phyloP scores from a whole-genome alignment of 768 basidiomycete genomes.

The Russula brevipes region DNA sequence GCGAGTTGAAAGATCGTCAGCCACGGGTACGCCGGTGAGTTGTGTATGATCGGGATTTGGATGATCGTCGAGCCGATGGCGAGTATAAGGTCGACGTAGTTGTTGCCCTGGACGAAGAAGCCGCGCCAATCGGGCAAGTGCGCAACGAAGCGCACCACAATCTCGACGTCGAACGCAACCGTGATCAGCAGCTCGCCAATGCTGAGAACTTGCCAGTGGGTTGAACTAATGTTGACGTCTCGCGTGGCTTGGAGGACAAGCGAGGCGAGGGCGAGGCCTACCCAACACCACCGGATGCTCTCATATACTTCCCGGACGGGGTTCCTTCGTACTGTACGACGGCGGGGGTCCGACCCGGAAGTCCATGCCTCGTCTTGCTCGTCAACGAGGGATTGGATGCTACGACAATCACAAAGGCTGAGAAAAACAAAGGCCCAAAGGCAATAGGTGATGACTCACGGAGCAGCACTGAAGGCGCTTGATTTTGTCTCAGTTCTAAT shows the following conservation, averaged over 20 bases:
- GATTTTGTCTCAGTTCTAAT: conserved; percentile 82
- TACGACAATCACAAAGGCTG: conserved; percentile 21
- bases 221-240: conserved; percentile 43
- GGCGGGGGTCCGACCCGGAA: conserved; percentile 35
- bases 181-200: conserved; percentile 74
- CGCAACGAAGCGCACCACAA: conserved; percentile 64
- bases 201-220: conserved; percentile 48
- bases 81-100: conserved; percentile 71
- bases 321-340: conserved; percentile 42
- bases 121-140: conserved; percentile 77
- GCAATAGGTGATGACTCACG: conserved; percentile 41
- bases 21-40: conserved; percentile 73
- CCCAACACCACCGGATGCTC: conserved; percentile 67
- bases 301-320: conserved; percentile 50
- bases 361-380: conserved; percentile 64
- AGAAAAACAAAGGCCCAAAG: neutral
- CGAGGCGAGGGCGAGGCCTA: conserved; percentile 64
- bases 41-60: conserved; percentile 73
- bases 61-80: conserved; percentile 74
- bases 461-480: conserved; percentile 85
- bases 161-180: conserved; percentile 83
- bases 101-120: conserved; percentile 58
- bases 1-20: conserved; percentile 80
- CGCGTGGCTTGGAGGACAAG: conserved; percentile 69
- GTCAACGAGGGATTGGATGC: conserved; percentile 41